Conservation (phyloP, 108 stramenopile species). For the Phaeodactylum tricornutum region DNA sequence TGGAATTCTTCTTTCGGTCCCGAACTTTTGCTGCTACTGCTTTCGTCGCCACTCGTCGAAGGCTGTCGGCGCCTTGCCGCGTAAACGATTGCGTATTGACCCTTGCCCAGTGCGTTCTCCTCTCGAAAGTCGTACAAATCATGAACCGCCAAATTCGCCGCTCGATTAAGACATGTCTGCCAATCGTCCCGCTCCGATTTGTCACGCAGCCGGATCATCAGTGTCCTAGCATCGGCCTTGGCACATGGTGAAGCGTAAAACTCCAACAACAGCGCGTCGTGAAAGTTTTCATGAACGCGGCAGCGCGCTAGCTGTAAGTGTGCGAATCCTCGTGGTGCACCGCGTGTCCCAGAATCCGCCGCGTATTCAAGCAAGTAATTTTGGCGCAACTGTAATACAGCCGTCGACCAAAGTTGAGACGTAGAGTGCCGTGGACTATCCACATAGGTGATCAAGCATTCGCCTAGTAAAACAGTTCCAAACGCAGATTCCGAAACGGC, state of each 20-base stretch:
- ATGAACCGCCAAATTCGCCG: conserved; percentile 41
- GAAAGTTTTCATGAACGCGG: conserved; percentile 39
- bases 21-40: not conserved
- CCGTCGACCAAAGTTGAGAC: conserved; percentile 39
- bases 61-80: conserved; percentile 47
- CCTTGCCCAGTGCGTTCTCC: conserved; percentile 40
- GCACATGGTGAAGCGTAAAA: conserved; percentile 69
- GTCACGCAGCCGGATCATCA: conserved; percentile 48
- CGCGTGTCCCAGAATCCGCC: conserved; percentile 22
- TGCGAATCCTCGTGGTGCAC: conserved; percentile 55
- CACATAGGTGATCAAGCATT: conserved; percentile 39
- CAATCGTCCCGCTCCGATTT: conserved; percentile 48
- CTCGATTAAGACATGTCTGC: conserved; percentile 50
- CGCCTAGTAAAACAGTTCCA: conserved; percentile 49
- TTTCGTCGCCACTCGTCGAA: too few species aligned
- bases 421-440: conserved; percentile 2
- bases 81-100: conserved; percentile 61
- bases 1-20: not conserved
- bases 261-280: conserved; percentile 54
- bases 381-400: conserved; percentile 48
- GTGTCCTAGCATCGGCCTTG: conserved; percentile 32
- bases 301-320: conserved; percentile 48
- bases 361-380: conserved; percentile 75
- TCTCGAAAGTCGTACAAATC: conserved; percentile 60
- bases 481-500: conserved; percentile 12